These are phyloP conservation scores for Tetrapisispora taiwanensis DNA, from an alignment of 805 yeast species.

Conservation along the genomic window DNA sequence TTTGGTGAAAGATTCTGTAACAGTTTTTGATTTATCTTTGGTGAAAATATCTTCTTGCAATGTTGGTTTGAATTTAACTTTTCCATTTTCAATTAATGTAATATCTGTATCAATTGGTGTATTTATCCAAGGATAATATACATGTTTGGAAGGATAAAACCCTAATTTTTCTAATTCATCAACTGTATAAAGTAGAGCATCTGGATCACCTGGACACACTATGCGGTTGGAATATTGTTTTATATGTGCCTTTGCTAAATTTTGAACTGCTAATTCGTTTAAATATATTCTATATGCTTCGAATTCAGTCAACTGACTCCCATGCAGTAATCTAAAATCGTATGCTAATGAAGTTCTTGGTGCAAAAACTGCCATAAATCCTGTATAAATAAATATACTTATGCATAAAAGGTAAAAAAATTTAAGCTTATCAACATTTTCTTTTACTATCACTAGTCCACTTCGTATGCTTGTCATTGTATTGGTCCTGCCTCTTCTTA, in stretches of 20 bases:
- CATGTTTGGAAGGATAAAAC: constrained; percentile 39
- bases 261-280: constrained; percentile 30
- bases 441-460: constrained; percentile 20
- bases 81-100: constrained; percentile 28
- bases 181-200: constrained; percentile 40
- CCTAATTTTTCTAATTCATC: constrained; percentile 43
- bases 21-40: constrained; percentile 36
- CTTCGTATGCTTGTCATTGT: constrained; percentile 25
- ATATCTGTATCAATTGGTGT: constrained; percentile 39
- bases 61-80: constrained; percentile 37
- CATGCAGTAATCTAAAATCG: constrained; percentile 69
- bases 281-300: constrained; percentile 61
- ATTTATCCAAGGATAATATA: constrained; percentile 48
- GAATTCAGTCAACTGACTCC: constrained; percentile 49
- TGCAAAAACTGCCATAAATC: constrained; percentile 59
- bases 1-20: constrained; percentile 32
- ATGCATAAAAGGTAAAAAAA: constrained; percentile 17
- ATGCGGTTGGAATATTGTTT: constrained; percentile 7
- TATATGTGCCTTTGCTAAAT: constrained; percentile 27
- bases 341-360: constrained; percentile 78
- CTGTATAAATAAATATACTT: constrained; percentile 26
- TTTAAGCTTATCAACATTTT: constrained; percentile 24
- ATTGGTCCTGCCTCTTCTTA: constrained; percentile 20
- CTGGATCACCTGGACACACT: constrained; percentile 37
- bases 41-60: constrained; percentile 40